Conservation (phyloP, 2,329 filamentous ascomycete species). For the Dactylellina leptospora region DNA sequence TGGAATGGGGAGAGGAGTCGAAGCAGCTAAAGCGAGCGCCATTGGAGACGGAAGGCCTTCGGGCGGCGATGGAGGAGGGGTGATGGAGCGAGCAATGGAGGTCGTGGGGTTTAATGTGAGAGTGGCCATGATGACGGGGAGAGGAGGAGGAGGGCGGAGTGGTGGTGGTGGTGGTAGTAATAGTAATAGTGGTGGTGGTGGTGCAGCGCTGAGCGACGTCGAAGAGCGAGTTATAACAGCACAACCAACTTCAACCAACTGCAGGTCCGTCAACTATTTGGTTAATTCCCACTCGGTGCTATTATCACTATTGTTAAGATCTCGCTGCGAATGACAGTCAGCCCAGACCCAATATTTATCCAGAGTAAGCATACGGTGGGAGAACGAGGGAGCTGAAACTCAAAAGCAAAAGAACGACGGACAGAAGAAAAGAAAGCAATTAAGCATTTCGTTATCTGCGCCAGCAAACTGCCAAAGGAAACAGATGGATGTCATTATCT, state of each 20-base stretch:
- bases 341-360: too few species aligned
- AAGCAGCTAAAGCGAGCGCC: constrained; percentile 54
- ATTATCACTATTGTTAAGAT: too few species aligned
- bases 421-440: too few species aligned
- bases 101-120: constrained; percentile 47
- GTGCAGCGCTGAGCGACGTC: neutral
- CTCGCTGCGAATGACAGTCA: too few species aligned
- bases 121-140: constrained; percentile 39
- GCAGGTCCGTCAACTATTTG: neutral
- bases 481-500: neutral
- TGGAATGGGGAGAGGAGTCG: constrained; percentile 56
- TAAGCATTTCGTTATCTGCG: too few species aligned
- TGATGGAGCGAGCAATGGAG: constrained; percentile 60
- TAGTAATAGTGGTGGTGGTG: neutral
- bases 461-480: neutral
- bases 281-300: neutral
- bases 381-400: neutral
- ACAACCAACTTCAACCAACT: too few species aligned
- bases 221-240: too few species aligned
- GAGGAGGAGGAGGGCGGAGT: constrained; percentile 53
- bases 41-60: constrained; percentile 53
- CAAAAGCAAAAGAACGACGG: too few species aligned
- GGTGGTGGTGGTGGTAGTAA: constrained; percentile 31
- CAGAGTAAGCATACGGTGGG: too few species aligned
- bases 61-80: constrained; percentile 58